Base-by-base conservation (phyloP, 2,329 filamentous ascomycete species). In the Spiromastix sp. region DNA sequence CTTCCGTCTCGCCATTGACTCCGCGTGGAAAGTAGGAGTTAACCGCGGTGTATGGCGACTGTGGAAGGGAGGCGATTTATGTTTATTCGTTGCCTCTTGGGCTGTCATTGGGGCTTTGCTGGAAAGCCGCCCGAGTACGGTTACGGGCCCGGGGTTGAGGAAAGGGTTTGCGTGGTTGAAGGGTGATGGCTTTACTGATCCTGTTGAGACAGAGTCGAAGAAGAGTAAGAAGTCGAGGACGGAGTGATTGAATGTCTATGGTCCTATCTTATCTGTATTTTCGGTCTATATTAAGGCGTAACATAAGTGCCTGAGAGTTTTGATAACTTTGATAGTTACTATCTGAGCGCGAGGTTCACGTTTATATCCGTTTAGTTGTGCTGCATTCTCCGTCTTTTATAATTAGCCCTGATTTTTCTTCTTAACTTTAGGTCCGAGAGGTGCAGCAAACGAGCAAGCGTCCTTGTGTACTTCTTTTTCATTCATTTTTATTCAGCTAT, bases 31-130 rank as follows among this genome's bases (percentile, higher is more conserved):
- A 66, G 85, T 93, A 0, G 86, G 87, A n/a, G 75, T 82, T 37
- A 96, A 96, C 75, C 69, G 80, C 21, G 74, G 85, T 1, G 85
- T 85, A 77, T 94, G 89, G 85, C 77, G 72, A 44, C 84, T 84
- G 8, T 71, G 91, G 55, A 75, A 72, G 49, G 82, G 84, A 24
- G 86, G 86, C 0, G 89, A 96, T 59, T 75, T 95, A 4, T 74
- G 81, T 64, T 64, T 96, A 3, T 87, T 96, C 51, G 81, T 89
- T 11, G 59, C 77, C 12, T 82, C 85, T 31, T 67, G 94, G 60
- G 83, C 84, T 48, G 59, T 87, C 12, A 76, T 87, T 12, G 85
- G 86, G 37, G 73, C 74, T 6, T 75, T 91, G 2, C 85, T 89
- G 50, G 84, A 93, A 63, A 66, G 70, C 17, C 72, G 81, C 37